A percentile compares a stretch with the other conserved stretches of the same genome.
Evolutionary conservation across 2,329 filamentous ascomycete genomes (phyloP).

Genomic region (Nemania bipapillata): DNA sequence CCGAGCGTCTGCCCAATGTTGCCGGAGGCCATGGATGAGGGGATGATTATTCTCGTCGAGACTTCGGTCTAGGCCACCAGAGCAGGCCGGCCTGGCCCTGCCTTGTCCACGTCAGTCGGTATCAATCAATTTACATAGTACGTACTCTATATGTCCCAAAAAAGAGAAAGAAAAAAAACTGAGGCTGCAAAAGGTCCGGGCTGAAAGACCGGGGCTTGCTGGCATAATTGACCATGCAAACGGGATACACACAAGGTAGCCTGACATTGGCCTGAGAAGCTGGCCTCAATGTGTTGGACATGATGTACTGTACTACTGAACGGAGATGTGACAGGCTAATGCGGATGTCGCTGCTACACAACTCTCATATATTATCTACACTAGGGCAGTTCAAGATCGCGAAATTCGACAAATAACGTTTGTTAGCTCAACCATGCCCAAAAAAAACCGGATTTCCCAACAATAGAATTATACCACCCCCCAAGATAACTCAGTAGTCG

Average conservation of each 20-base stretch:
- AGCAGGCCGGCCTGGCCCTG: slow-evolving; percentile 13
- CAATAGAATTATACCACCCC: no score
- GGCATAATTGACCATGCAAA: neutral
- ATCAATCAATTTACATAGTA: neutral
- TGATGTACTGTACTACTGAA: neutral
- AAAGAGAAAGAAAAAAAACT: slow-evolving; percentile 8
- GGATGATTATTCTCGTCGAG: slow-evolving; percentile 3
- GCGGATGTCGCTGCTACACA: no score
- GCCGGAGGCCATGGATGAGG: neutral
- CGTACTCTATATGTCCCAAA: neutral
- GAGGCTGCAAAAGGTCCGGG: slow-evolving; percentile 27
- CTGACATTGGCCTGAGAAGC: slow-evolving; percentile 1
- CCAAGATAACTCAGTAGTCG: no score
- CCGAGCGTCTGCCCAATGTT: slow-evolving; percentile 6
- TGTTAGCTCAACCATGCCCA: neutral
- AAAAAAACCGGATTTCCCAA: no score
- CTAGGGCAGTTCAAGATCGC: neutral
- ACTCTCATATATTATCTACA: no score
- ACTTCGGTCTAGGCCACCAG: slow-evolving; percentile 21
- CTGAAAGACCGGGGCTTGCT: slow-evolving; percentile 17
- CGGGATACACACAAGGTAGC: neutral
- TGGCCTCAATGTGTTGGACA: neutral
- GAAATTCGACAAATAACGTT: neutral
- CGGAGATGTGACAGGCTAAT: neutral
- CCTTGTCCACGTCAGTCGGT: slow-evolving; percentile 1